Evolutionary conservation across 140 eudicot species (phyloP).

Genomic region (Erigeron philadelphicus): DNA sequence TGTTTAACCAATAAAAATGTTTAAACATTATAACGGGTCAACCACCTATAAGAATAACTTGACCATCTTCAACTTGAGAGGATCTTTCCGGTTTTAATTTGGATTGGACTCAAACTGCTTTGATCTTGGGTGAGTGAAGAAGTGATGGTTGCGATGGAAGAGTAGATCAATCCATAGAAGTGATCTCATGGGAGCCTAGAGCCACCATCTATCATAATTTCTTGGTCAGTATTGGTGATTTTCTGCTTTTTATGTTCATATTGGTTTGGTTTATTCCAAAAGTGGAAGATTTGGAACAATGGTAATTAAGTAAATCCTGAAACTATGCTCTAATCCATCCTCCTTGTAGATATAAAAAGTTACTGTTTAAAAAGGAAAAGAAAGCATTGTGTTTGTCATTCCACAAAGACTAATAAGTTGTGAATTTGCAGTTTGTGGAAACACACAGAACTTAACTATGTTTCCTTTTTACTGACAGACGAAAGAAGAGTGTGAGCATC

Average conservation of each 20-base stretch:
- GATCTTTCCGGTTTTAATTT: not conserved
- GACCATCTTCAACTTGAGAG: no score
- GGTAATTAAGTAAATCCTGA: not conserved
- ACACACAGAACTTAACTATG: not conserved
- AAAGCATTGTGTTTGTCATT: not conserved
- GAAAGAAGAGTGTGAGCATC: slow-evolving; percentile 76
- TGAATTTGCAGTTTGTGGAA: not conserved
- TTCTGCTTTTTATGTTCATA: not conserved
- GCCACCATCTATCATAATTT: slow-evolving; percentile 83
- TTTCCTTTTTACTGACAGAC: slow-evolving; percentile 46
- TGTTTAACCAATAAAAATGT: no score
- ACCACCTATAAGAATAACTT: no score
- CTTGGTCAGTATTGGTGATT: slow-evolving; percentile 38
- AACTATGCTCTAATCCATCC: not conserved
- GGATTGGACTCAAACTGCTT: not conserved
- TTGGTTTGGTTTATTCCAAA: not conserved
- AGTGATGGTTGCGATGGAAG: slow-evolving; percentile 38
- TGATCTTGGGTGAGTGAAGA: slow-evolving; percentile 11
- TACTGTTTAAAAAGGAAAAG: not conserved
- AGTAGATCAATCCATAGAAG: slow-evolving; percentile 72
- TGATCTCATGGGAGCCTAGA: slow-evolving; percentile 96
- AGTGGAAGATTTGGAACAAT: not conserved
- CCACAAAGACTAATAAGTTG: not conserved
- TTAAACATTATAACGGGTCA: no score
- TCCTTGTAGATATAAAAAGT: not conserved